Evolutionary conservation across 2,329 filamentous ascomycete genomes (phyloP), one percentile per base, ranked within the genome.

Genomic region (Kalmusia sp.): DNA sequence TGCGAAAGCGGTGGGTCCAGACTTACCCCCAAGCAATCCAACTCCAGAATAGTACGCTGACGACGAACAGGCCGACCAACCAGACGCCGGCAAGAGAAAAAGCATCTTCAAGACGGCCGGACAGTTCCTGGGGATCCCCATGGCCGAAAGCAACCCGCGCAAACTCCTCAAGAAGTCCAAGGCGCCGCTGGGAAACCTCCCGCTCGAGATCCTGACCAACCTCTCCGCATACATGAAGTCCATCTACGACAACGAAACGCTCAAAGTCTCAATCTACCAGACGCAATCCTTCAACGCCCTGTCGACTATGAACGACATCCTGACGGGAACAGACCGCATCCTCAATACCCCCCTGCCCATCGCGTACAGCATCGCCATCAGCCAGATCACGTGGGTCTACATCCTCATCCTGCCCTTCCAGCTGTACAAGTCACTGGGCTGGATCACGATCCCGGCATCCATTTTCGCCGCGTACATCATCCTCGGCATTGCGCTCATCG

Each of bases 381-480:
- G 87, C 24, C 91, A 95, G 67, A 93, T 95, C 64, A 91, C 91
- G 22, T 92, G 89, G 85, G 83, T 92, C 35, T 96, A 95, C 73
- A 87, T 95, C 51, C 76, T 92, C 48, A 80, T 91, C 6, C 82
- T 96, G 0, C 91, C 91, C 2, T 93, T 95, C 80, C 91, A 96
- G 75, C 84, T 95, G 4, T 84, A 84, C 68, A 70, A 72, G 0
- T 69, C 73, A 1, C 82, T 96, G 0, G 63, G 74, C 1, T 95
- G 87, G 86, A 81, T 92, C 56, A 88, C 91, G 11, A 93, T 95
- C 59, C 91, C 91, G 0, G 91, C 87, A 28, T 88, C 87, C 38
- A 78, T 93, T 14, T 69, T 74, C 31, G 88, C 87, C 2, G 87
- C 89, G 3, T 93, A 93, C 74, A 93, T 95, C 62, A 93, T 95